phyloP scores from a whole-genome alignment of 2,329 filamentous ascomycete genomes.

The Macroventuria anomochaeta region DNA sequence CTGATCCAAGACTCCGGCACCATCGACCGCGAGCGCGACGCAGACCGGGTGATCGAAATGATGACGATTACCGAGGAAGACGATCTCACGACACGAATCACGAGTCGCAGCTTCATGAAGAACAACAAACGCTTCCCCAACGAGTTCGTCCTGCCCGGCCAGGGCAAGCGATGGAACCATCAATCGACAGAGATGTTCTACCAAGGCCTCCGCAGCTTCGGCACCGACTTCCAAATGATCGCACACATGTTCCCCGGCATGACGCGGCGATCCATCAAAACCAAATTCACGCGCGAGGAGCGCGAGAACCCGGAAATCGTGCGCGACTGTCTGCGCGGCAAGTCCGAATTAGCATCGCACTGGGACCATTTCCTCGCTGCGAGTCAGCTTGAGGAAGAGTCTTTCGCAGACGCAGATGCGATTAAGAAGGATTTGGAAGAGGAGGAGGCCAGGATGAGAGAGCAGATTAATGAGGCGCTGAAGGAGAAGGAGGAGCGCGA shows the following conservation, averaged over 20 bases:
- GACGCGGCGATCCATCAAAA: conserved; percentile 76
- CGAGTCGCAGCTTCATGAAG: conserved; percentile 72
- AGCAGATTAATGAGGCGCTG: conserved; percentile 46
- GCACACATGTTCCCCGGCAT: conserved; percentile 75
- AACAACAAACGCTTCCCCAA: conserved; percentile 58
- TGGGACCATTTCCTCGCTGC: conserved; percentile 50
- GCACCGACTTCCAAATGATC: conserved; percentile 84
- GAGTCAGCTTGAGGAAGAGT: conserved; percentile 41
- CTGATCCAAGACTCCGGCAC: conserved; percentile 71
- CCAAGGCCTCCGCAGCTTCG: conserved; percentile 75
- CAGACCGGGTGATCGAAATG: conserved; percentile 60
- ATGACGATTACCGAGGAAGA: conserved; percentile 75
- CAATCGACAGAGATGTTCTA: conserved; percentile 78
- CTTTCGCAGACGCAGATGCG: conserved; percentile 48
- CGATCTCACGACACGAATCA: conserved; percentile 76
- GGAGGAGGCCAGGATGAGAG: conserved; percentile 36
- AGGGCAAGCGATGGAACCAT: conserved; percentile 67
- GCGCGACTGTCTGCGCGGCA: conserved; percentile 64
- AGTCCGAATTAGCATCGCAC: conserved; percentile 41
- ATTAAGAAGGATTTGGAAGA: conserved; percentile 41
- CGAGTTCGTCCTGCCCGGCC: conserved; percentile 52
- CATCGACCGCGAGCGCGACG: conserved; percentile 72
- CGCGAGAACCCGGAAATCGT: conserved; percentile 68
- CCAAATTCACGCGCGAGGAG: conserved; percentile 84
- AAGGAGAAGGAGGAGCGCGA: conserved; percentile 47